Conservation (phyloP, 345 rosid species). For the Ceriops decandra region DNA sequence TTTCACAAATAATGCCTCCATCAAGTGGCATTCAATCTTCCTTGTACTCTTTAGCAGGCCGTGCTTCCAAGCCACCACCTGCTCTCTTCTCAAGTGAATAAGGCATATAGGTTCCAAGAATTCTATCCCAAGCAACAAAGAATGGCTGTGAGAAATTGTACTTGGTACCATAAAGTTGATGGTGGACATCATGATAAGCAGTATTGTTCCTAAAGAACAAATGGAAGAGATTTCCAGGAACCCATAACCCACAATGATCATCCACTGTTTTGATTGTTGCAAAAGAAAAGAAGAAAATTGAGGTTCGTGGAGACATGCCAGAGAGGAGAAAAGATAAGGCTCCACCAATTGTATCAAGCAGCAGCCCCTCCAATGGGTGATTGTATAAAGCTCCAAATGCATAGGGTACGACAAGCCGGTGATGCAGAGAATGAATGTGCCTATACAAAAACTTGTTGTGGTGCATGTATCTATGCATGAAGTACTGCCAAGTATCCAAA, state of each 20-base stretch:
- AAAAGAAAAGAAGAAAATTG: no score
- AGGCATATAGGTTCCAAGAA: constrained; percentile 8
- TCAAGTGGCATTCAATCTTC: background rate
- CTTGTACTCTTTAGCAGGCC: constrained; percentile 14
- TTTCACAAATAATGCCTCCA: background rate
- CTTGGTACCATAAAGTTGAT: constrained; percentile 3
- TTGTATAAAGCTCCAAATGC: background rate
- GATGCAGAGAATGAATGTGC: background rate
- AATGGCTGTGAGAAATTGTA: constrained; percentile 13
- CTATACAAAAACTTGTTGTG: background rate
- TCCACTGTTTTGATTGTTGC: background rate
- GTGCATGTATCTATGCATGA: no score
- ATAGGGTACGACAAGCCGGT: background rate
- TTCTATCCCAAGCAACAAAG: constrained; percentile 6
- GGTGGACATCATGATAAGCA: constrained; percentile 10
- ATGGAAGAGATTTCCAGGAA: background rate
- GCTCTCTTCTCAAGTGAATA: constrained; percentile 4
- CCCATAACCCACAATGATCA: background rate
- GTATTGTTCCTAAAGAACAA: constrained; percentile 8
- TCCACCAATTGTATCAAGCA: background rate
- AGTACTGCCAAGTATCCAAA: no score
- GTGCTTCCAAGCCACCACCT: background rate
- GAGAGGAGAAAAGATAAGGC: background rate
- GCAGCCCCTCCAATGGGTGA: background rate
- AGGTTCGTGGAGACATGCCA: no score